Evolutionary conservation across 2,329 filamentous ascomycete species (phyloP).

Genomic region (Coniella lustricola): DNA sequence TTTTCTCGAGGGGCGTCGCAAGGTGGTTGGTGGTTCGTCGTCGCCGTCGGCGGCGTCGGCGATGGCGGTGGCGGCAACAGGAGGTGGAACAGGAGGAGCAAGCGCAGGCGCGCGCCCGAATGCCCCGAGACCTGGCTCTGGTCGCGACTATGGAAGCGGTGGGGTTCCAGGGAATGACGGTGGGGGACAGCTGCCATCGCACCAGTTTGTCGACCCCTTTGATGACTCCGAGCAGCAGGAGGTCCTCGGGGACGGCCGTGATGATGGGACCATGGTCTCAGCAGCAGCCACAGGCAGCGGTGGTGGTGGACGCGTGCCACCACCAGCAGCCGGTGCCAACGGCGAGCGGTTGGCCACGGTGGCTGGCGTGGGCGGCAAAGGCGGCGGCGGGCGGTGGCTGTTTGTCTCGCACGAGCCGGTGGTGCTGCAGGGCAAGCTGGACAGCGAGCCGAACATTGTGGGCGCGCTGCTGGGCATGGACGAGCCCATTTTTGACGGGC

Average conservation of each 20-base stretch:
- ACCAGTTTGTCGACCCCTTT: conserved; percentile 4
- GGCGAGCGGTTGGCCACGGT: conserved; percentile 25
- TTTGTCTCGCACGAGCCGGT: conserved; percentile 81
- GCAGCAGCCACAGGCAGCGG: neutral
- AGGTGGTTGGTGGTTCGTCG: conserved; percentile 9
- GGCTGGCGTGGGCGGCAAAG: conserved; percentile 73
- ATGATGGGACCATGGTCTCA: neutral
- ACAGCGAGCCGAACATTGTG: conserved; percentile 17
- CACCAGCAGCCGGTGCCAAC: conserved; percentile 22
- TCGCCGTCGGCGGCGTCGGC: conserved; percentile 12
- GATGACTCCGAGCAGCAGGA: neutral
- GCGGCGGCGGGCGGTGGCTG: conserved; percentile 75
- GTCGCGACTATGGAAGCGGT: conserved; percentile 10
- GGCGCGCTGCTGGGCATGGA: conserved; percentile 35
- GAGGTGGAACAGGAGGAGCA: too few relatives aligned
- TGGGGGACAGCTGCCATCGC: conserved; percentile 17
- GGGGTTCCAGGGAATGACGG: conserved; percentile 11
- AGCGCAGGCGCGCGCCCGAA: too few relatives aligned
- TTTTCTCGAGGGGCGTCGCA: conserved; percentile 71
- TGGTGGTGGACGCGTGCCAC: conserved; percentile 36
- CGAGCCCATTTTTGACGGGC: conserved; percentile 13
- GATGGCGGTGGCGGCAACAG: neutral
- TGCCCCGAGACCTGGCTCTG: neutral
- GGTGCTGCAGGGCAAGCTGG: conserved; percentile 18
- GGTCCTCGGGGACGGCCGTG: neutral